Percentiles rank a stretch among this genome's conserved stretches.
phyloP scores from a whole-genome alignment of 805 yeast genomes.

The Wickerhamiella qilinensis region DNA sequence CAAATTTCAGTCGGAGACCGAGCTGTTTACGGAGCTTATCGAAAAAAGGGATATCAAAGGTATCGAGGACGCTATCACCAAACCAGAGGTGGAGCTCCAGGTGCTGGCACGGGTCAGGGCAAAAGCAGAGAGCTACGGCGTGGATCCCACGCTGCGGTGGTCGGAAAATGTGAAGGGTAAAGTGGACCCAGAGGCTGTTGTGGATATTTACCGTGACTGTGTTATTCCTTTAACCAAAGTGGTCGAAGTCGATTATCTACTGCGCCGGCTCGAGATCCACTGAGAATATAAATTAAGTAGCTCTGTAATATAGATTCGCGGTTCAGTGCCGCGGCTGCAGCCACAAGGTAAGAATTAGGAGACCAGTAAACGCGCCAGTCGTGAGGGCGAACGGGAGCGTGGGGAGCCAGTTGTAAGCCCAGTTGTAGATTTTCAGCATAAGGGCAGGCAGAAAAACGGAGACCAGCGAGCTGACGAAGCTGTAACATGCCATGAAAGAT shows the following conservation, averaged over 20 bases:
- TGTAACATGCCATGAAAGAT: slow-evolving; percentile 17
- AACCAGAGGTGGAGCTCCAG: slow-evolving; percentile 68
- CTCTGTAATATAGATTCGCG: background rate
- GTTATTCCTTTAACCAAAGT: slow-evolving; percentile 89
- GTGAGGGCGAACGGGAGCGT: slow-evolving; percentile 11
- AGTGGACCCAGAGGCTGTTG: slow-evolving; percentile 69
- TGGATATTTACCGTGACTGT: slow-evolving; percentile 67
- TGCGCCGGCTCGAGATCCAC: slow-evolving; percentile 62
- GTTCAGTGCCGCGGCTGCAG: background rate
- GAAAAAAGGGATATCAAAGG: slow-evolving; percentile 48
- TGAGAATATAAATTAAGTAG: background rate
- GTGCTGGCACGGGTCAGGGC: slow-evolving; percentile 61
- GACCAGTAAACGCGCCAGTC: slow-evolving; percentile 4
- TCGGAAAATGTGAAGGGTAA: slow-evolving; percentile 43
- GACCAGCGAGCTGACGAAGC: slow-evolving; percentile 7
- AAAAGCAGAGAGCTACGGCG: slow-evolving; percentile 77
- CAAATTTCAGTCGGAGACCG: slow-evolving; percentile 58
- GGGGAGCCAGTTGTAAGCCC: slow-evolving; percentile 11
- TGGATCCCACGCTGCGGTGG: slow-evolving; percentile 66
- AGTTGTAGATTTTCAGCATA: slow-evolving; percentile 12
- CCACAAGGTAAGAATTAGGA: slow-evolving; percentile 7
- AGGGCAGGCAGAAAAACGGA: slow-evolving; percentile 11
- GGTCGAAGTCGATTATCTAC: slow-evolving; percentile 83
- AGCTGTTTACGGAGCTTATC: slow-evolving; percentile 48
- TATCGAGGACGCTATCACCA: slow-evolving; percentile 69